These are phyloP conservation scores for Tricholoma bakamatsutake DNA, from an alignment of 768 basidiomycete species.

Conservation along the genomic window DNA sequence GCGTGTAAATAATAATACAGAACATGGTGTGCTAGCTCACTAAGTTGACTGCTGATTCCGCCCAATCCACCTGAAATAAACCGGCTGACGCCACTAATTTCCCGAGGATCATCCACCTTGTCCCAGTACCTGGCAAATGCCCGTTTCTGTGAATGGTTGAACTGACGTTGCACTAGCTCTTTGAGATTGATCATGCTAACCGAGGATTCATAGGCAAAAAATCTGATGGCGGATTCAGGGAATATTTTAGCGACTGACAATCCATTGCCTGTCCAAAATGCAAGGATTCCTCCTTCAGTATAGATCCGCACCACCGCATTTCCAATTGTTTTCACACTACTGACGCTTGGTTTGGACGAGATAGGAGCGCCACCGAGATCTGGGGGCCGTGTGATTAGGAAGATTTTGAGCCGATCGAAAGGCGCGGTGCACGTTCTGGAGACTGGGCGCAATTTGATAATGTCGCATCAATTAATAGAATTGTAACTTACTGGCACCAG, in stretches of 20 bases:
- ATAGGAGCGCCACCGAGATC: constrained; percentile 56
- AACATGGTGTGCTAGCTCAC: constrained; percentile 37
- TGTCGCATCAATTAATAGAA: constrained; percentile 32
- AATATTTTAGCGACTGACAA: constrained; percentile 94
- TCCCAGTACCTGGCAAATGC: constrained; percentile 91
- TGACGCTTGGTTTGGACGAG: constrained; percentile 36
- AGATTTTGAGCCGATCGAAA: constrained; percentile 94
- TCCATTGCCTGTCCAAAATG: constrained; percentile 98
- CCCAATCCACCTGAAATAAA: constrained; percentile 96
- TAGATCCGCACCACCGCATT: constrained; percentile 80
- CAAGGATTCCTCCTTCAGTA: constrained; percentile 79
- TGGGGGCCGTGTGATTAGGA: constrained; percentile 85
- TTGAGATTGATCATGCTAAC: constrained; percentile 40
- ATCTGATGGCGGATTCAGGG: constrained; percentile 98
- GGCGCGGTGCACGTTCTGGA: constrained; percentile 96
- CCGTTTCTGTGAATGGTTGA: constrained; percentile 62
- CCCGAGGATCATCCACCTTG: constrained; percentile 78
- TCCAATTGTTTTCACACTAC: constrained; percentile 58
- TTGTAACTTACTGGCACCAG: constrained; percentile 74
- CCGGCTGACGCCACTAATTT: constrained; percentile 87
- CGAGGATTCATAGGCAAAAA: constrained; percentile 90
- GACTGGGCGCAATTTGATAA: constrained; percentile 41
- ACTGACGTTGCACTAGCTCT: neutral
- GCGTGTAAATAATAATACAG: constrained; percentile 4
- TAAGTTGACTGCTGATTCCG: constrained; percentile 88